Percentiles rank a stretch among this genome's conserved stretches.
These are phyloP conservation scores for Hyparrhenia diplandra DNA, from an alignment of 176 grass and related monocot species.

Conservation along the genomic window DNA sequence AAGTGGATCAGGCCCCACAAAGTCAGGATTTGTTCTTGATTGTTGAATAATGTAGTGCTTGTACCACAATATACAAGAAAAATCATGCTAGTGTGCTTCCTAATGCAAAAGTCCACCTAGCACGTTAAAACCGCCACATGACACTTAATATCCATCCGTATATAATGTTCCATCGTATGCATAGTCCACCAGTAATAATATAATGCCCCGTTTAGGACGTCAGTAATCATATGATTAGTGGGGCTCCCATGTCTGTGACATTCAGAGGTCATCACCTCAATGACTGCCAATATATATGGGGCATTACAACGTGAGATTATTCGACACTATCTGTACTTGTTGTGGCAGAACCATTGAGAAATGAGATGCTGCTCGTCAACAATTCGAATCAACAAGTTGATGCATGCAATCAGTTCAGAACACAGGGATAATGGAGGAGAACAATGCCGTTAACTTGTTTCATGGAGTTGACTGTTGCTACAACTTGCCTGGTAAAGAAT, in stretches of 20 bases:
- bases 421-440: neutral
- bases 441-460: neutral
- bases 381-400: neutral
- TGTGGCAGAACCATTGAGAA: too few species aligned
- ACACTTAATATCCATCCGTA: neutral
- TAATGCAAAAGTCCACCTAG: neutral
- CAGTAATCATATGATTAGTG: neutral
- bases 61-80: neutral
- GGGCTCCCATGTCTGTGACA: neutral
- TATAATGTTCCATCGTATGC: neutral
- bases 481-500: neutral
- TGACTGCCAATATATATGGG: too few species aligned
- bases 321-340: neutral
- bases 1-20: neutral
- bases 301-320: neutral
- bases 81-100: neutral
- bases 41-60: neutral
- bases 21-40: neutral
- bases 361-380: neutral
- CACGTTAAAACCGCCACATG: neutral
- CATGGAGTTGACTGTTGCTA: conserved; percentile 2
- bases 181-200: neutral
- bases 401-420: neutral
- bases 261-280: neutral
- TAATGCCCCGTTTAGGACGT: neutral